A percentile compares a stretch with the other conserved stretches of the same genome.
Evolutionary conservation across 345 rosid species (phyloP).

Genomic region (Eucalyptus marginata): DNA sequence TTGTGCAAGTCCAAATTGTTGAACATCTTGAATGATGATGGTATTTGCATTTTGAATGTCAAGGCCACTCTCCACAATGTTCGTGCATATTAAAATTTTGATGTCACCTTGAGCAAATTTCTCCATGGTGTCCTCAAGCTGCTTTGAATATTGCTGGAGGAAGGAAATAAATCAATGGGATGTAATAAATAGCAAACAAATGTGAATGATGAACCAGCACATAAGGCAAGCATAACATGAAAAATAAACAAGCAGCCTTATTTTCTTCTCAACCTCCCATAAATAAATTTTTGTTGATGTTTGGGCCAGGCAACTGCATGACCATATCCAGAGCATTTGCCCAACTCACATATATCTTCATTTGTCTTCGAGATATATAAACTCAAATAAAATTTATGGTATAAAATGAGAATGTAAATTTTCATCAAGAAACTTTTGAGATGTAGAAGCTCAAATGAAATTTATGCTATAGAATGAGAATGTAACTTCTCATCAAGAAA

Average conservation of each 20-base stretch:
- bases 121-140: conserved; percentile 92
- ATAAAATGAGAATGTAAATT: background rate
- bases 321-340: background rate
- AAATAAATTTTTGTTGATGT: background rate
- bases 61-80: conserved; percentile 95
- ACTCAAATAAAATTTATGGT: background rate
- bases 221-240: background rate
- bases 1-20: conserved; percentile 89
- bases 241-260: background rate
- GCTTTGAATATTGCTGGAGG: conserved; percentile 76
- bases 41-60: conserved; percentile 97
- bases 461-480: background rate
- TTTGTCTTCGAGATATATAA: background rate
- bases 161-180: background rate
- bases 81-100: conserved; percentile 80
- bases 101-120: conserved; percentile 72
- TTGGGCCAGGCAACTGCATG: background rate
- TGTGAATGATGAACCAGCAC: background rate
- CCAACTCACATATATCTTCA: background rate
- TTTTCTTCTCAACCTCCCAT: background rate
- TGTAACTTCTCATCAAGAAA: background rate
- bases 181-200: background rate
- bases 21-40: conserved; percentile 93
- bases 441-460: background rate
- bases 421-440: background rate